phyloP scores from a whole-genome alignment of 1,284 basidiomycete species.

The Leccinum variabile region DNA sequence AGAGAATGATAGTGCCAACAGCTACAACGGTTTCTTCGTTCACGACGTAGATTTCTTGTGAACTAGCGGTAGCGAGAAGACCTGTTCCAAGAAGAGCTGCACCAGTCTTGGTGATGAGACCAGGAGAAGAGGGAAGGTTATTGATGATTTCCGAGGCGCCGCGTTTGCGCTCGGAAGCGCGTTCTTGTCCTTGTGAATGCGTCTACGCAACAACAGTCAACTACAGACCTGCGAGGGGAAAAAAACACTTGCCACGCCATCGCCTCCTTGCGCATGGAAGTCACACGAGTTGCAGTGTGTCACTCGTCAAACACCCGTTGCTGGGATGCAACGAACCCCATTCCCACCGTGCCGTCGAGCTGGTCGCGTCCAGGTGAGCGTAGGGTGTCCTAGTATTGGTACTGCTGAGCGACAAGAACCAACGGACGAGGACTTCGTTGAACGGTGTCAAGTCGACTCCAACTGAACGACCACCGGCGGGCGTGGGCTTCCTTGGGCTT shows the following conservation, averaged over 20 bases:
- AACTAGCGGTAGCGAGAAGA: slow-evolving; percentile 90
- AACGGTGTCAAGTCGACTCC: slow-evolving; percentile 17
- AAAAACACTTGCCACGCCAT: slow-evolving; percentile 12
- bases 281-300: neutral
- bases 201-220: slow-evolving; percentile 1
- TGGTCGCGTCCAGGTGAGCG: neutral
- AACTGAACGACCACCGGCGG: neutral
- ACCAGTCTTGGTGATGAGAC: slow-evolving; percentile 92
- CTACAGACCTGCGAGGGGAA: neutral
- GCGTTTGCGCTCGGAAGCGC: too few relatives aligned
- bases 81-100: slow-evolving; percentile 91
- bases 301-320: neutral
- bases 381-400: neutral
- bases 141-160: slow-evolving; percentile 82
- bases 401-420: slow-evolving; percentile 10
- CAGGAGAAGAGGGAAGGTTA: slow-evolving; percentile 87
- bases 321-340: neutral
- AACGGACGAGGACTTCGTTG: slow-evolving; percentile 21
- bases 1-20: slow-evolving; percentile 84
- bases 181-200: slow-evolving; percentile 7
- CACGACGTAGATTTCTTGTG: slow-evolving; percentile 95
- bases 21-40: slow-evolving; percentile 92
- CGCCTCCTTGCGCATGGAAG: neutral
- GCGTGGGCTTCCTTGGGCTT: neutral
- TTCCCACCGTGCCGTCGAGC: neutral